Conservation (phyloP, 1,139 yeast species). For the Debaryomyces sp. region DNA sequence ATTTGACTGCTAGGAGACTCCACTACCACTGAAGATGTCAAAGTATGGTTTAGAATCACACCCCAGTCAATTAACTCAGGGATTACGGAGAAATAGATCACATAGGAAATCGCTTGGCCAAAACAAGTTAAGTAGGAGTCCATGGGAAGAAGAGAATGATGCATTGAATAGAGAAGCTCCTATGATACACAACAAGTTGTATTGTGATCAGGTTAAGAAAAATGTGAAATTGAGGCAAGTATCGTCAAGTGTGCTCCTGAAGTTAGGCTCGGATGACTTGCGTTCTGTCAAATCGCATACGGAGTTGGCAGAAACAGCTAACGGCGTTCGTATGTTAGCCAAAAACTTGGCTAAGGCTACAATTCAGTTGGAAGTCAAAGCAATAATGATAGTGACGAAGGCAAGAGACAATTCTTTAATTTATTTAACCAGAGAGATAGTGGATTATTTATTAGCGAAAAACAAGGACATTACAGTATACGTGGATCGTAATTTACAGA, state of each 20-base stretch:
- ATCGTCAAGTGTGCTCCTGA: conserved; percentile 34
- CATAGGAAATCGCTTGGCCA: not conserved
- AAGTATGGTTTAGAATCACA: conserved; percentile 1
- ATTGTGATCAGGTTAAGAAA: conserved; percentile 25
- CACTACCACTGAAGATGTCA: not conserved
- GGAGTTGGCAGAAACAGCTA: conserved; percentile 80
- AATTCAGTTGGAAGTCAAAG: conserved; percentile 66
- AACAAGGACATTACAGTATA: conserved; percentile 58
- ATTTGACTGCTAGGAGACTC: not conserved
- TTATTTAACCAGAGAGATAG: conserved; percentile 72
- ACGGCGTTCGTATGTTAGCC: conserved; percentile 80
- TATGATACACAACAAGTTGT: conserved; percentile 38
- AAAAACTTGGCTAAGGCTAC: conserved; percentile 75
- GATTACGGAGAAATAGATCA: not conserved
- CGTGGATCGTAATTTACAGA: conserved; percentile 66
- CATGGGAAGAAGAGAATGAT: not conserved
- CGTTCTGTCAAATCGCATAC: conserved; percentile 65
- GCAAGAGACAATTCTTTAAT: conserved; percentile 80
- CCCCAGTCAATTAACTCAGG: conserved; percentile 2
- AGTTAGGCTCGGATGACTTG: conserved; percentile 40
- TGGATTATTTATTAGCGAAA: conserved; percentile 67
- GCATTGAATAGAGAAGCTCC: conserved; percentile 25
- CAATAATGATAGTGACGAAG: conserved; percentile 81
- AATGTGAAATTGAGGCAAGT: conserved; percentile 15
- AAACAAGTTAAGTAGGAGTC: not conserved